Conservation (phyloP, 345 rosid genomes). For the Raphanus raphanistrum region DNA sequence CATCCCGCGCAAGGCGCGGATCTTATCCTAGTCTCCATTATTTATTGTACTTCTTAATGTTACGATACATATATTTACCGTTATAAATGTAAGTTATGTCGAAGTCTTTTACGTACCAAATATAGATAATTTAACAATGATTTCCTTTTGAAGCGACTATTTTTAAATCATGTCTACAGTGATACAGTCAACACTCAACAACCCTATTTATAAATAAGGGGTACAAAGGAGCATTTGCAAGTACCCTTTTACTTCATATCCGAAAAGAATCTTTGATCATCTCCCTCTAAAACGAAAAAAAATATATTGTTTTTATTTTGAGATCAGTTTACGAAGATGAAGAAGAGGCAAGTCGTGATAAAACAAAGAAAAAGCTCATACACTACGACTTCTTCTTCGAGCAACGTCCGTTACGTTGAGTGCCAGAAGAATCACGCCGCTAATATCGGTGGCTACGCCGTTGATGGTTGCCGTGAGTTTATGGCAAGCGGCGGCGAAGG, state of each 20-base stretch:
- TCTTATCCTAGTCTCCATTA: background rate
- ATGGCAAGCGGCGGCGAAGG: conserved; percentile 68
- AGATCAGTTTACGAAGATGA: conserved; percentile 41
- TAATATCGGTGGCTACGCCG: conserved; percentile 63
- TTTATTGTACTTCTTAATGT: conserved; percentile 5
- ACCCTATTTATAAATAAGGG: conserved; percentile 15
- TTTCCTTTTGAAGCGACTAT: conserved; percentile 2
- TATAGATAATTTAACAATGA: conserved; percentile 21
- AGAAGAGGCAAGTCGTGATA: conserved; percentile 71
- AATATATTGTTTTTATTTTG: background rate
- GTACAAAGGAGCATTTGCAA: conserved; percentile 20
- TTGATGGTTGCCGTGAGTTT: conserved; percentile 86
- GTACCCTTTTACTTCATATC: conserved; percentile 24
- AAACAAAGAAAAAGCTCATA: conserved; percentile 46
- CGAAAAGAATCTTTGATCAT: conserved; percentile 8
- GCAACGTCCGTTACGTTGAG: conserved; percentile 64
- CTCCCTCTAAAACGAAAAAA: background rate
- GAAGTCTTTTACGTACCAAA: conserved; percentile 24
- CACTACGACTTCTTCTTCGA: conserved; percentile 53
- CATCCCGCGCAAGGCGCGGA: no score
- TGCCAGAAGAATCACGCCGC: conserved; percentile 85
- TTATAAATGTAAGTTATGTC: background rate
- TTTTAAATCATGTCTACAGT: conserved; percentile 4
- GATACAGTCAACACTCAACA: conserved; percentile 35
- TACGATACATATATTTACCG: conserved; percentile 1